These are phyloP conservation scores for Cymodocea nodosa DNA, from an alignment of 116 monocot species.

Conservation along the genomic window DNA sequence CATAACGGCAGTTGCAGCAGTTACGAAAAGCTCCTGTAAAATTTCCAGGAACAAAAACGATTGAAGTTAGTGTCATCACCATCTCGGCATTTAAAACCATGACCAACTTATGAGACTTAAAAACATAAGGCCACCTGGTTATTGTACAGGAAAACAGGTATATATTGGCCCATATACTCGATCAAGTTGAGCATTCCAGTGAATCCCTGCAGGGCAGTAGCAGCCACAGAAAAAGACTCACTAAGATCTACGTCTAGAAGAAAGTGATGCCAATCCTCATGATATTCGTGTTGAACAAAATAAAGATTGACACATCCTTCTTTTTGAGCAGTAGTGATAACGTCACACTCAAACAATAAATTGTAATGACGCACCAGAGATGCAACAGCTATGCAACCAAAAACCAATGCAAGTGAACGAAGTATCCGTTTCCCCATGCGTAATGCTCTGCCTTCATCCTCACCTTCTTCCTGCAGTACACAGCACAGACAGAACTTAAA, in stretches of 20 bases:
- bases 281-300: neutral
- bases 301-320: too few species aligned
- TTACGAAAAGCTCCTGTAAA: slow-evolving; percentile 63
- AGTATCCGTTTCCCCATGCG: slow-evolving; percentile 92
- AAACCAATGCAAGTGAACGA: slow-evolving; percentile 63
- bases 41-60: neutral
- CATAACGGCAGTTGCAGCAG: slow-evolving; percentile 38
- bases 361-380: slow-evolving; percentile 41
- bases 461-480: slow-evolving; percentile 61
- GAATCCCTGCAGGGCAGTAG: slow-evolving; percentile 46
- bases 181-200: slow-evolving; percentile 70
- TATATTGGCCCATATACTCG: slow-evolving; percentile 46
- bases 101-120: neutral
- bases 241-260: neutral
- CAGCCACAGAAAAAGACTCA: neutral
- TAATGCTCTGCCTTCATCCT: slow-evolving; percentile 72
- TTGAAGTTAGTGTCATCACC: neutral
- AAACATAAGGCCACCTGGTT: slow-evolving; percentile 49
- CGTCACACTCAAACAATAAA: too few species aligned
- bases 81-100: neutral
- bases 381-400: slow-evolving; percentile 61
- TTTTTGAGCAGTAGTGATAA: too few species aligned
- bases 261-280: neutral
- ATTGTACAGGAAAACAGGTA: slow-evolving; percentile 66
- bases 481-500: neutral